Conservation (phyloP, 2,329 filamentous ascomycete species). For the Pleurostoma richardsiae region DNA sequence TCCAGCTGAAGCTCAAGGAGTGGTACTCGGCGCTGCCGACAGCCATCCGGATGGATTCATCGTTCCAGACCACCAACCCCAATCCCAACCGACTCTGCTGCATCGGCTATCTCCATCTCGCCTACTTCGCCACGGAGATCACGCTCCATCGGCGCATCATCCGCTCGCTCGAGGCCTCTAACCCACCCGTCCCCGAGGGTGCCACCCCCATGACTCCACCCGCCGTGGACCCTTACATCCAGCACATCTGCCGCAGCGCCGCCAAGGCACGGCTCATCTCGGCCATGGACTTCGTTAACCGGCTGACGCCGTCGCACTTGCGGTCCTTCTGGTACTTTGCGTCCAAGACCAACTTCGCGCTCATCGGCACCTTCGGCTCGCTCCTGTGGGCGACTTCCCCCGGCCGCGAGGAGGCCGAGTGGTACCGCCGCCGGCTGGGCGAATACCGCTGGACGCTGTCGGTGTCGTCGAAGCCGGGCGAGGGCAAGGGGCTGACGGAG, state of each 20-base stretch:
- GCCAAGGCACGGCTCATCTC: slow-evolving; percentile 92
- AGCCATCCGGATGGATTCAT: slow-evolving; percentile 61
- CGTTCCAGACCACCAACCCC: slow-evolving; percentile 34
- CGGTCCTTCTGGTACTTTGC: slow-evolving; percentile 92
- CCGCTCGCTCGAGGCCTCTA: slow-evolving; percentile 59
- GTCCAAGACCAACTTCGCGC: slow-evolving; percentile 83
- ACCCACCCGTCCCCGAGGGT: slow-evolving; percentile 20
- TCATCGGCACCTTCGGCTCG: slow-evolving; percentile 91
- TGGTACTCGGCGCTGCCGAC: slow-evolving; percentile 71
- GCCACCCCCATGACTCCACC: slow-evolving; percentile 11
- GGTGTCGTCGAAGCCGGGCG: slow-evolving; percentile 71
- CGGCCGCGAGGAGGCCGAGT: slow-evolving; percentile 82
- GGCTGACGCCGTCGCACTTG: slow-evolving; percentile 78
- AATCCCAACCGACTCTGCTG: slow-evolving; percentile 46
- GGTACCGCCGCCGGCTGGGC: slow-evolving; percentile 77
- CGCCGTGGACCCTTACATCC: slow-evolving; percentile 70
- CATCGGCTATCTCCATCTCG: slow-evolving; percentile 78
- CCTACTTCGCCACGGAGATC: slow-evolving; percentile 92
- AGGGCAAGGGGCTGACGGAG: slow-evolving; percentile 52
- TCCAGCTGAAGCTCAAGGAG: slow-evolving; percentile 76
- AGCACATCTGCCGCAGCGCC: slow-evolving; percentile 88
- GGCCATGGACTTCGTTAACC: slow-evolving; percentile 96
- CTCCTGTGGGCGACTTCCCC: slow-evolving; percentile 86
- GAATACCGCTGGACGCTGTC: slow-evolving; percentile 94
- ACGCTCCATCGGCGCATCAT: slow-evolving; percentile 89